A percentile compares a stretch with the other conserved stretches of the same genome.
Conservation (phyloP, 1,139 yeast species). For the Suhomyces yuchorum region DNA sequence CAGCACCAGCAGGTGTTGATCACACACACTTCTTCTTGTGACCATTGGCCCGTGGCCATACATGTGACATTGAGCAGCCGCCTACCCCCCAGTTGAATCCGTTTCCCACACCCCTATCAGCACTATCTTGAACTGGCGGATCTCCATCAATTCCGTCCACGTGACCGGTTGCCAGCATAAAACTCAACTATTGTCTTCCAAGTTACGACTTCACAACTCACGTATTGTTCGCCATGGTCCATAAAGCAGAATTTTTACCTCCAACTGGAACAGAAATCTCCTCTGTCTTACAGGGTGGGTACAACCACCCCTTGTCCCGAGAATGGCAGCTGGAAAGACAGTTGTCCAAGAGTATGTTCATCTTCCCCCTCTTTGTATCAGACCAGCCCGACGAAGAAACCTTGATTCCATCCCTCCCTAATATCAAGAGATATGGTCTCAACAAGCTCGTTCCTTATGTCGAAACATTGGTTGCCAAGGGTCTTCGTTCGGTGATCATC, state of each 20-base stretch:
- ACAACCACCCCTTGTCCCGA: conserved; percentile 84
- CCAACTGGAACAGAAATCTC: conserved; percentile 61
- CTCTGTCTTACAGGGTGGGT: conserved; percentile 91
- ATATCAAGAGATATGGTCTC: conserved; percentile 84
- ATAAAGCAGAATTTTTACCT: conserved; percentile 68
- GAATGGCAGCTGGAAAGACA: conserved; percentile 91
- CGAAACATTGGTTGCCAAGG: conserved; percentile 69
- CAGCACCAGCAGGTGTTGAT: too few relatives aligned
- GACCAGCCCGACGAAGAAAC: conserved; percentile 83
- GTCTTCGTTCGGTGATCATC: conserved; percentile 79
- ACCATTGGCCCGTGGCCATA: neutral
- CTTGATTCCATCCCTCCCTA: conserved; percentile 75
- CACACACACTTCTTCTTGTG: neutral
- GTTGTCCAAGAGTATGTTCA: conserved; percentile 83
- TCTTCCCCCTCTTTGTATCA: conserved; percentile 86
- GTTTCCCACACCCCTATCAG: neutral
- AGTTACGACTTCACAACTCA: neutral
- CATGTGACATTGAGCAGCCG: neutral
- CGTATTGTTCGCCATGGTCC: conserved; percentile 38
- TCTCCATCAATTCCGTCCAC: conserved; percentile 1
- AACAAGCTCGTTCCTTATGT: conserved; percentile 78
- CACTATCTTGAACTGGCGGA: too few relatives aligned
- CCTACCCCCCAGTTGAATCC: neutral
- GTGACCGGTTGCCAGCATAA: conserved; percentile 4
- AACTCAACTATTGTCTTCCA: neutral